Evolutionary conservation across 1,139 yeast genomes (phyloP), one percentile per base, ranked within the genome.

Genomic region (Casaregolazyma suthepensis): DNA sequence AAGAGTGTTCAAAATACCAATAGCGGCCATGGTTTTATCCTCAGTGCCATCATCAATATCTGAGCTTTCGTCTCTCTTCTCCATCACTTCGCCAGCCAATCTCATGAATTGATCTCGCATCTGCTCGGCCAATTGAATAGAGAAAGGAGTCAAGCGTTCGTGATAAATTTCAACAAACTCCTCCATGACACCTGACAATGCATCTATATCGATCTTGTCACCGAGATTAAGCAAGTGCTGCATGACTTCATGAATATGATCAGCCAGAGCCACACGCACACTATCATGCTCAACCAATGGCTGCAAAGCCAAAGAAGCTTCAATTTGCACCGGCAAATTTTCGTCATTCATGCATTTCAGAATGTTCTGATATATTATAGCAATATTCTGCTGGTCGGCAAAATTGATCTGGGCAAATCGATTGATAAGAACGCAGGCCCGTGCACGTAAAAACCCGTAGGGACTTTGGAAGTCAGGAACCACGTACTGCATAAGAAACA

Each of bases 81-180:
- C 95, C 54, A 81, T 76, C 46, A 88, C 71, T 61, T 90, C 97
- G 43, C 73, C 71, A 1, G 89, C 83, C 43, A 90, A 70, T 63
- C 87, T 79, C 77, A 89, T 71, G 63, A 90, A 85, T 67, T 91
- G 97, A 57, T 84, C 86, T 29, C 85, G 83, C 61, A 93, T 74
- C 63, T 86, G 90, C 43, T 77, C 78, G 79, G 91, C 89, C 63
- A 93, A 76, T 60, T 88, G 94, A 45, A 87, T 83, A 7, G 98
- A 96, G 71, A 91, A 93, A 31, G 99, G 98, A 61, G 91, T 94
- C 60, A 93, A 75, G 69, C 91, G 96, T 61, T 84, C 88, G 3
- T 96, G 79, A 68, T 86, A 93, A 54, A 80, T 82, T 64, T 91
- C 97, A 22, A 93, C 98, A 67, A 95, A 85, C 63, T 91, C 97